A percentile compares a stretch with the other conserved stretches of the same genome.
Conservation (phyloP, 1,139 yeast genomes). For the Blastobotrys proliferans region DNA sequence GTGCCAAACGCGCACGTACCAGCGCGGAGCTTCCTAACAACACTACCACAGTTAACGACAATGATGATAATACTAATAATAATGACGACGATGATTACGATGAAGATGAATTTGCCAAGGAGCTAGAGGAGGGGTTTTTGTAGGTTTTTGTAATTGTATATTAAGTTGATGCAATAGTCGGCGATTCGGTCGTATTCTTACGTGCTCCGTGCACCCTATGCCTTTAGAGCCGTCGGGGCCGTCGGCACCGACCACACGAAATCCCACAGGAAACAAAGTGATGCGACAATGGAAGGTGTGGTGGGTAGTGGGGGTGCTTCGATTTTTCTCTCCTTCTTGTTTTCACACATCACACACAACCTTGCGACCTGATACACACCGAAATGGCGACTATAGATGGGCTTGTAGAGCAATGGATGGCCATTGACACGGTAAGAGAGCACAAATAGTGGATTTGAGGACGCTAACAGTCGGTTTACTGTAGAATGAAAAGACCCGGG, state of each 20-base stretch:
- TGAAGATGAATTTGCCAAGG: slow-evolving; percentile 41
- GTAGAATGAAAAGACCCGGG: slow-evolving; percentile 49
- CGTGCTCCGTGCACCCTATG: not conserved
- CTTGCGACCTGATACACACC: not conserved
- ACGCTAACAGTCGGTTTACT: not conserved
- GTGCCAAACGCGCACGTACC: slow-evolving; percentile 31
- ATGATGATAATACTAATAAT: slow-evolving; percentile 17
- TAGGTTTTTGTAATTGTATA: slow-evolving; percentile 11
- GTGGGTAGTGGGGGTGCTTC: not conserved
- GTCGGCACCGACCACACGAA: not conserved
- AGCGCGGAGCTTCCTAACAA: slow-evolving; percentile 28
- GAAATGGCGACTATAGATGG: slow-evolving; percentile 22
- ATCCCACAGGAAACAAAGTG: not conserved
- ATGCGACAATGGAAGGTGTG: not conserved
- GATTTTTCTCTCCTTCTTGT: slow-evolving; percentile 1
- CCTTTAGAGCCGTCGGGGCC: slow-evolving; percentile 1
- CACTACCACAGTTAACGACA: slow-evolving; percentile 8
- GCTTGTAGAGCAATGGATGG: slow-evolving; percentile 49
- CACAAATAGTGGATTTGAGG: not conserved
- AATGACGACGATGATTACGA: slow-evolving; percentile 26
- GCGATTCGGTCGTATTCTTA: not conserved
- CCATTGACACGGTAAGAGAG: slow-evolving; percentile 38
- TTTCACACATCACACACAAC: no score
- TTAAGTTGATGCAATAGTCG: not conserved
- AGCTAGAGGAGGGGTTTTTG: slow-evolving; percentile 33